These are phyloP conservation scores for Blepharisma japonicum DNA, from an alignment of 73 alveolate genomes.

Conservation along the genomic window DNA sequence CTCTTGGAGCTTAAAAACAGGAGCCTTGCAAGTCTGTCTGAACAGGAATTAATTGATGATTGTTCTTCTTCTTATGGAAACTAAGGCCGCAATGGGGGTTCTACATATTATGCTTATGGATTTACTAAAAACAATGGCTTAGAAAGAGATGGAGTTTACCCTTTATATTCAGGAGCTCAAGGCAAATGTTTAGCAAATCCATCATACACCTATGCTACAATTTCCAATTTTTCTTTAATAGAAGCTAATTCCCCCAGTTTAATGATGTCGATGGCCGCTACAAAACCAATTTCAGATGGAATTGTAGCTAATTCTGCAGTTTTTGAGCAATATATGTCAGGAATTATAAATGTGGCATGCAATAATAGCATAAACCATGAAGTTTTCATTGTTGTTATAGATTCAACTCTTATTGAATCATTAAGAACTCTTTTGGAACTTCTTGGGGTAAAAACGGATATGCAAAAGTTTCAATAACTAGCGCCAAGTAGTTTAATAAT, in stretches of 20 bases:
- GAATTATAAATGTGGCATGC: constrained; percentile 44
- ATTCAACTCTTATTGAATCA: constrained; percentile 23
- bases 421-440: constrained; percentile 60
- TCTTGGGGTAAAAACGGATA: constrained; percentile 59
- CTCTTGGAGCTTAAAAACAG: constrained; percentile 18
- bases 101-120: constrained; percentile 27
- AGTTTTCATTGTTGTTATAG: constrained; percentile 68
- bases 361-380: constrained; percentile 69
- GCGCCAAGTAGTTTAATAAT: constrained; percentile 35
- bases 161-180: constrained; percentile 58
- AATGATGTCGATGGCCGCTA: constrained; percentile 44
- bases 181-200: neutral
- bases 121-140: constrained; percentile 36
- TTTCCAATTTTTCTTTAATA: neutral
- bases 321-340: constrained; percentile 57
- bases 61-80: constrained; percentile 45
- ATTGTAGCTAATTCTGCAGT: constrained; percentile 51
- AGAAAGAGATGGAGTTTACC: constrained; percentile 70
- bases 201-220: neutral
- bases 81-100: constrained; percentile 68
- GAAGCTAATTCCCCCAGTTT: constrained; percentile 32
- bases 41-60: constrained; percentile 63
- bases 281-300: constrained; percentile 70
- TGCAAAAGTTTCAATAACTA: constrained; percentile 35
- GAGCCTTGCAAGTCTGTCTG: constrained; percentile 38